phyloP scores from a whole-genome alignment of 345 rosid species.

The Balakata baccata region DNA sequence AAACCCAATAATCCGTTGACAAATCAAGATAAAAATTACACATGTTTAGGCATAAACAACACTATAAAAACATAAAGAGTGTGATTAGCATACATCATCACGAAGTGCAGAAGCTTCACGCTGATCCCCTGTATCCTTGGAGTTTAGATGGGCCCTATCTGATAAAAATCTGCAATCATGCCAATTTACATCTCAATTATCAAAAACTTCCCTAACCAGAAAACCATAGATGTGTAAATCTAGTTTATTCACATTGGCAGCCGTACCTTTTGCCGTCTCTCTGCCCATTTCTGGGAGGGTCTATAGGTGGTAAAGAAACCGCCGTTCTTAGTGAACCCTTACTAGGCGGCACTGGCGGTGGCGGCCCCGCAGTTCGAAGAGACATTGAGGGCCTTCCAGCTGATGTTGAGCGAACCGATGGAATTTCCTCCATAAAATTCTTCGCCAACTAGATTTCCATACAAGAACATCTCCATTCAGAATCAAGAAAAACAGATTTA shows the following conservation, averaged over 20 bases:
- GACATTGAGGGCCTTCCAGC: constrained; percentile 57
- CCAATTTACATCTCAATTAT: not conserved
- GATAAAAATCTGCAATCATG: constrained; percentile 26
- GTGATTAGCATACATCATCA: constrained; percentile 66
- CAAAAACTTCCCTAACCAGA: not conserved
- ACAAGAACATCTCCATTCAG: constrained; percentile 4
- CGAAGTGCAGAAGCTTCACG: constrained; percentile 89
- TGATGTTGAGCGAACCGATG: constrained; percentile 48
- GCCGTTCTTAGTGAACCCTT: constrained; percentile 60
- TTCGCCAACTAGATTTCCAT: constrained; percentile 42
- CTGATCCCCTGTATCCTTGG: constrained; percentile 66
- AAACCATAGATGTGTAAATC: not conserved
- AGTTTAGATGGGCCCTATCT: constrained; percentile 16
- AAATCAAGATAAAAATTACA: not conserved
- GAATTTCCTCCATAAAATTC: constrained; percentile 51
- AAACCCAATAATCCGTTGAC: constrained; percentile 11
- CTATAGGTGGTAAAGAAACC: constrained; percentile 56
- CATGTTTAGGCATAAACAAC: not conserved
- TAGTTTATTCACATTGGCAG: not conserved
- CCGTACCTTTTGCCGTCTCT: constrained; percentile 58
- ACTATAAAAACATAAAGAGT: not conserved
- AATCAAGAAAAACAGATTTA: not conserved
- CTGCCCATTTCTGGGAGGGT: constrained; percentile 54
- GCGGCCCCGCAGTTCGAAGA: constrained; percentile 42
- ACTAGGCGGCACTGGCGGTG: constrained; percentile 54